Base-by-base conservation (phyloP, 768 basidiomycete species). In the Pleurotus ostreatus region DNA sequence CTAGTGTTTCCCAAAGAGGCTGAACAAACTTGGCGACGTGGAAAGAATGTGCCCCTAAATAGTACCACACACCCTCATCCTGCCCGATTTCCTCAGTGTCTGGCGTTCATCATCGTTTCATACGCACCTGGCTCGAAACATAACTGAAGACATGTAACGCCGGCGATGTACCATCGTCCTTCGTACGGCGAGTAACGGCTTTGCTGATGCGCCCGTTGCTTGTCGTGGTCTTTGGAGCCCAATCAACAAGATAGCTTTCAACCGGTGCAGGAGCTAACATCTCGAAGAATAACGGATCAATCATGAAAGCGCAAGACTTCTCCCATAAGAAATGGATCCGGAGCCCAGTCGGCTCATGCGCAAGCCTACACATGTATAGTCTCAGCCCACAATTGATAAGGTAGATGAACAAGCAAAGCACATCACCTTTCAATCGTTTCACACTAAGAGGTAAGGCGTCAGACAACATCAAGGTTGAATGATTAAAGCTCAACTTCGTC, bases 261-360 rank as follows among this genome's bases (percentile, higher is more conserved):
- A 30, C 11, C 30, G 30, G 30, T 20, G 11, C 15, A 40, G 62
- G 65, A 3, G 62, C 62, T 7, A 72, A 68, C 1, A 70, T 74
- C 49, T 86, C 84, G 40, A 84, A 70, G 22, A 81, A 70, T 30
- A 85, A 69, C 0, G 85, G 85, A 56, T 83, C 79, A 48, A 80
- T 76, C 7, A 85, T 40, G 57, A 85, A 86, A 0, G 77, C 81
- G 60, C 78, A 63, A 7, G 73, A 59, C 2, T 53, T 55, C 6
- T 68, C 57, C 9, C 76, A 73, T 49, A 75, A 71, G 12, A 84
- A 52, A 4, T 77, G 73, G 57, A 81, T 68, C 57, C 75, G 69
- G n/a, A 78, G 65, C 16, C 76, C 73, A 15, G 67, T 59, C 58
- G 68, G 67, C n/a, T 64, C 65, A 37, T 65, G 60, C 49, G 75